Base-by-base conservation (phyloP, 1,139 yeast genomes). In the Arxiozyma telluris region DNA sequence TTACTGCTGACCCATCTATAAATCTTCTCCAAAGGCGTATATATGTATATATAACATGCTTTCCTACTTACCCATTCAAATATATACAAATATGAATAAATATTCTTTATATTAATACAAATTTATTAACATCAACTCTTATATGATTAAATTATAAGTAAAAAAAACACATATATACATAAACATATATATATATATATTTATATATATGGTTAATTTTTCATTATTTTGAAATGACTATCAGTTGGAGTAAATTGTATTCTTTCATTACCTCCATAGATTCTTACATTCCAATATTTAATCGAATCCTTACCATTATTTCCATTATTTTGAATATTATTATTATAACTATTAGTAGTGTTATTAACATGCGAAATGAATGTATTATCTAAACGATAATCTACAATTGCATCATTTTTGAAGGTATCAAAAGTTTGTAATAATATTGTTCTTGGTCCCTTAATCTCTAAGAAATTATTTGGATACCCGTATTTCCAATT, bases 371-470 rank as follows among this genome's bases (percentile, higher is more conserved):
- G 18, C 7, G 47, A 44, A 20, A 20, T 18, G 17, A 44, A 25
- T n/a, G 20, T 39, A 51, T 46, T 44, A 25, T 53, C 53, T n/a
- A 55, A 23, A 9, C 38, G 34, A 46, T 54, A 54, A 11, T 47
- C 30, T 8, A 49, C 20, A 42, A 51, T 44, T 21, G 42, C 50
- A 41, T 54, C 54, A 7, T 51, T 17, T 4, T 47, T 38, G 1
- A 50, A n/a, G 23, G 54, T 53, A 27, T 52, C 53, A 25, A 50
- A 54, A 20, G 53, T 66, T 55, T 68, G 71, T 5, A 68, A 59
- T 21, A 68, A 53, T 2, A 68, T 44, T 11, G 64, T 59, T 58
- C 72, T 62, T 47, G 71, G 72, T 1, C 72, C 72, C 30, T 57
- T 59, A 2, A 68, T 61, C 48, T 59, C 61, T 20, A 66, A 51